A percentile compares a stretch with the other conserved stretches of the same genome.
Conservation (phyloP, 305 asterid genomes). For the Fraxinus baroniana region DNA sequence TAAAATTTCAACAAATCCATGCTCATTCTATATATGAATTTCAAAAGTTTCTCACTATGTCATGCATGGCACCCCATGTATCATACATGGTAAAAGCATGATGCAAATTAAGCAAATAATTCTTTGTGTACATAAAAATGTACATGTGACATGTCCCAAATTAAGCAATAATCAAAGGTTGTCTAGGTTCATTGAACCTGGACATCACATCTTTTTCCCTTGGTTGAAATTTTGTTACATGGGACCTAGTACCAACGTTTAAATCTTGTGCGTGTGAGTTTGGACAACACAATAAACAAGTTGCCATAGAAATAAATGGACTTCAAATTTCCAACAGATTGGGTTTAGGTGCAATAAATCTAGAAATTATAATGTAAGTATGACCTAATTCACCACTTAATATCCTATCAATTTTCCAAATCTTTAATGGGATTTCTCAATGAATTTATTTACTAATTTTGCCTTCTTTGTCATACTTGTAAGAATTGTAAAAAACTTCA, state of each 20-base stretch:
- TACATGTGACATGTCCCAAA: too few species aligned
- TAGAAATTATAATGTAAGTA: constrained; percentile 12
- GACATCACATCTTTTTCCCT: constrained; percentile 22
- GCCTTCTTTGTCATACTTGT: not conserved
- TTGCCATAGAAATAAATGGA: too few species aligned
- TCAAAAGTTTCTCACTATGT: too few species aligned
- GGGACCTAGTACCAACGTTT: constrained; percentile 12
- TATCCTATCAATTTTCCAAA: not conserved
- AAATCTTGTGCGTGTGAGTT: constrained; percentile 9
- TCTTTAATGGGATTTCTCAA: not conserved
- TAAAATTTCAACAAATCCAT: too few species aligned
- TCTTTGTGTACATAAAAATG: too few species aligned
- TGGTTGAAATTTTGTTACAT: not conserved
- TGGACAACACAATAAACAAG: not conserved
- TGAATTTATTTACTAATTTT: not conserved
- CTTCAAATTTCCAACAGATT: not conserved
- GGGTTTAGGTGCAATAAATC: constrained; percentile 27
- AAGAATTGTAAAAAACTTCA: not conserved
- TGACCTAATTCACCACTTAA: too few species aligned
- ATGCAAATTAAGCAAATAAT: too few species aligned
- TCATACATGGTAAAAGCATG: not conserved
- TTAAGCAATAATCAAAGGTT: not conserved
- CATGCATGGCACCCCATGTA: not conserved
- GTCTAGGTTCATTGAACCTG: constrained; percentile 42
- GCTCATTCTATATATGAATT: too few species aligned